These are phyloP conservation scores for Coniochaeta sp. DNA, from an alignment of 2,329 filamentous ascomycete genomes.

Conservation along the genomic window DNA sequence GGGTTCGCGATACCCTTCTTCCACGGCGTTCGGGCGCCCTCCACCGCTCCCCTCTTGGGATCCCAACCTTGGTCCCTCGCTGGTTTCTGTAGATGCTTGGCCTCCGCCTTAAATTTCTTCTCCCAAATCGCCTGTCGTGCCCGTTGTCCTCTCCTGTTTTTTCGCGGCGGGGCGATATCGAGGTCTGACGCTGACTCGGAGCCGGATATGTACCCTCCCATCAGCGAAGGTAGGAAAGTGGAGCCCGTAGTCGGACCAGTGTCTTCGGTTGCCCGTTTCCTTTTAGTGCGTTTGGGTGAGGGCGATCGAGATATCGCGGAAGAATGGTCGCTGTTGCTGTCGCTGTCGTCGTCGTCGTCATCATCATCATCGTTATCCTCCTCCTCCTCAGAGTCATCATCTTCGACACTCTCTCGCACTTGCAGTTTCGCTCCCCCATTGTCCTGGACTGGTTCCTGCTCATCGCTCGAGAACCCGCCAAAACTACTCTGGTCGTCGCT, in stretches of 20 bases:
- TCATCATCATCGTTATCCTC: slow-evolving; percentile 15
- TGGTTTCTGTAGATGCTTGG: slow-evolving; percentile 51
- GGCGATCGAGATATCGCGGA: slow-evolving; percentile 7
- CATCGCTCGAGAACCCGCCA: slow-evolving; percentile 2
- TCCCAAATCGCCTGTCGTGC: slow-evolving; percentile 75
- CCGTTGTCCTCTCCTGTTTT: slow-evolving; percentile 70
- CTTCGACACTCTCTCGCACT: slow-evolving; percentile 5
- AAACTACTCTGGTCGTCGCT: not conserved
- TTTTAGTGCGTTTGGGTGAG: slow-evolving; percentile 11
- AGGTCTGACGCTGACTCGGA: slow-evolving; percentile 64
- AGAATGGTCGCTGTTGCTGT: slow-evolving; percentile 11
- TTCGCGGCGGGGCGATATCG: slow-evolving; percentile 54
- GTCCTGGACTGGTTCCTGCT: slow-evolving; percentile 26
- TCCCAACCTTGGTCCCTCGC: slow-evolving; percentile 50
- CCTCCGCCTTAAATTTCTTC: slow-evolving; percentile 67
- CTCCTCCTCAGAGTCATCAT: slow-evolving; percentile 10
- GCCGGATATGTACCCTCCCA: slow-evolving; percentile 73
- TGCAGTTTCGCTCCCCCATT: slow-evolving; percentile 11
- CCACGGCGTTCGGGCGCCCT: slow-evolving; percentile 41
- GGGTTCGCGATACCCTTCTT: slow-evolving; percentile 25
- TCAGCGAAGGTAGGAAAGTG: slow-evolving; percentile 67
- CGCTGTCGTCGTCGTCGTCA: slow-evolving; percentile 13
- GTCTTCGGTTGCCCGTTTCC: slow-evolving; percentile 11
- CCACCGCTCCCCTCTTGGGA: slow-evolving; percentile 46
- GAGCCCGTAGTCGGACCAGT: slow-evolving; percentile 29